Base-by-base conservation (phyloP, 2,329 filamentous ascomycete genomes). In the Colletotrichum eleusines region DNA sequence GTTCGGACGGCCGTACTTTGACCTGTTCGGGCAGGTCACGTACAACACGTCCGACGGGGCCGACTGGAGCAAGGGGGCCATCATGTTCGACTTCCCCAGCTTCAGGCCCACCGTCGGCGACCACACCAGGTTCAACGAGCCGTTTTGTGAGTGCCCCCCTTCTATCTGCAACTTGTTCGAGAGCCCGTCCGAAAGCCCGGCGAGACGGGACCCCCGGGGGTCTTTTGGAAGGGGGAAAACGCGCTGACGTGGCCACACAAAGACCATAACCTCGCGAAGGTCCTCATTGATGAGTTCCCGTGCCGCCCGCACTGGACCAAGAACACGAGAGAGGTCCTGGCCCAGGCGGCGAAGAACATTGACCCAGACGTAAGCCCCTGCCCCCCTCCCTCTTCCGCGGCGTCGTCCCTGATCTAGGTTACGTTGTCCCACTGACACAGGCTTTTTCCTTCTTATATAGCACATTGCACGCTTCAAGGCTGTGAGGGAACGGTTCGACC, bases 281-380 rank as follows among this genome's bases (percentile, higher is more conserved):
- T 80, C 0, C 79, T 87, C 23, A 78, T 87, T 58, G 80, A 83
- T 33, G 85, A 87, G 75, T 87, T 87, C 72, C 84, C 84, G 0
- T 84, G 83, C 74, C 80, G 85, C 6, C 85, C 85, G 38, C 85
- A 87, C 76, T 87, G 85, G 85, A 87, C 85, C 14, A 87, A 87
- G 78, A 87, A 86, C 73, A 86, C 84, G 5, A 77, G 85, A 23
- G 83, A 85, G 28, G 80, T 86, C 11, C 83, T 86, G 62, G 74
- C 78, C 60, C 80, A 81, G 55, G 76, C 82, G 0, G 81, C 81
- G 50, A 83, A 85, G 77, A 84, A 86, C 59, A 72, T 87, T 26
- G 85, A 87, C 71, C 81, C 83, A 0, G 75, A 78, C n/a, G 81
- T 81, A 69, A 78, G 80, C 6, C 18, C 18, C 40, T n/a, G n/a